Evolutionary conservation across 164 flowering plant genomes (phyloP), one percentile per base, ranked within the genome.

Genomic region (Piper longum): DNA sequence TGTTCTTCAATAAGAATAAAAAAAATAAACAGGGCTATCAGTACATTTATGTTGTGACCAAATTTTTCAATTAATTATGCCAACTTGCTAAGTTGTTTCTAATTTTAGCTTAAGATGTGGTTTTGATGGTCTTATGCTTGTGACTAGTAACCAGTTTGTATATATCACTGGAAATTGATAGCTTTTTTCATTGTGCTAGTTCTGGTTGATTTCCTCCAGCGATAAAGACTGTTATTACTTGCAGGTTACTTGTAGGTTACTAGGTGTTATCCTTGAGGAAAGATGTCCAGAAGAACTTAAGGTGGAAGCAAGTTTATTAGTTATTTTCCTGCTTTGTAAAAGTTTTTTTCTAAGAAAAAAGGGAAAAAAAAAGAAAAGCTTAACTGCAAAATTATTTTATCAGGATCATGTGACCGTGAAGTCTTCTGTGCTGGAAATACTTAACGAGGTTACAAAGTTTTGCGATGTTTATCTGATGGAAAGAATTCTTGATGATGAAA

Each of bases 401-500:
- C 88, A 92, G 96, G 82, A 77, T 68, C 83, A 83, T 79, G 97
- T 75, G 36, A 93, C 96, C 66, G 91, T 89, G 70, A 83, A 75
- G 76, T 79, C 92, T 48, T 89, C 96, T 55, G 98, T 81, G 68
- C 76, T 86, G 74, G 96, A 89, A 78, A 81, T 88, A 43, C 71
- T 93, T 71, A 70, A 88, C 80, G 98, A 93, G 77, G 86, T 93
- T 19, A 88, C 98, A 18, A 93, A 90, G 67, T 83, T 70, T 69
- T 86, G 95, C 78, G 97, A 93, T 79, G 84, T 93, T 55, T 90
- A 89, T 79, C 92, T 90, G 63, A 90, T 93, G 98, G 98, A 93
- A 76, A 85, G 91, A 80, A 87, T 93, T 65, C 69, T 90, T 41
- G 97, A 93, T 59, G 98, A 93, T 77, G 96, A 86, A 72, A 86